These are phyloP conservation scores for Aspergillus pseudoglaucus DNA, from an alignment of 2,329 filamentous ascomycete genomes.

Conservation along the genomic window DNA sequence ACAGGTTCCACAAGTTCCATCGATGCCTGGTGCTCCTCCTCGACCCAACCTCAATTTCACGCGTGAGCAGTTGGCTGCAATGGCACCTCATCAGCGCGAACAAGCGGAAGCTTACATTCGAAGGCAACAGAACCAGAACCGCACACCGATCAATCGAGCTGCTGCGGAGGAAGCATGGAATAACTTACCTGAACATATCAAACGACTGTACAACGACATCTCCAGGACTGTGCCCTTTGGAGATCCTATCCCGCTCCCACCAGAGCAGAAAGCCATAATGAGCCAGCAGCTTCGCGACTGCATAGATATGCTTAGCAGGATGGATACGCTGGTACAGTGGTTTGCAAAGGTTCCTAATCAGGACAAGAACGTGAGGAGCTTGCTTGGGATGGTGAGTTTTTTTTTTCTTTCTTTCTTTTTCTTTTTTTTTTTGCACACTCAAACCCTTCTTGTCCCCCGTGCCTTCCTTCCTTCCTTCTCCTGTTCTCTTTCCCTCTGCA, in stretches of 20 bases:
- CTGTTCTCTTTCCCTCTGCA: background rate
- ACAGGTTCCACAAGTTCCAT: constrained; percentile 11
- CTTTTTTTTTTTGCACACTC: no score
- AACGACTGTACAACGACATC: constrained; percentile 35
- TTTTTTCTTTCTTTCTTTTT: background rate
- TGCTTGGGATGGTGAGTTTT: constrained; percentile 33
- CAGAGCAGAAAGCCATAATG: constrained; percentile 35
- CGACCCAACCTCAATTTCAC: constrained; percentile 20
- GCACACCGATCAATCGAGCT: constrained; percentile 26
- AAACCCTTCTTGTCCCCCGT: no score
- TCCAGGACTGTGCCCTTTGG: constrained; percentile 24
- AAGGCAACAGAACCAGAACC: constrained; percentile 28
- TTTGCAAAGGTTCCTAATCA: constrained; percentile 34
- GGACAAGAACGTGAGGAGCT: constrained; percentile 31
- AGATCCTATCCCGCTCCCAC: constrained; percentile 29
- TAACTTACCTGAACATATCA: constrained; percentile 32
- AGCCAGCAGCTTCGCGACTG: constrained; percentile 34
- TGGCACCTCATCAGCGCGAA: constrained; percentile 38
- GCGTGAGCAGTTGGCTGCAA: constrained; percentile 31
- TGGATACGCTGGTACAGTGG: constrained; percentile 38
- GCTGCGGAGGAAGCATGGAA: constrained; percentile 34
- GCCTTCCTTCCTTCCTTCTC: no score
- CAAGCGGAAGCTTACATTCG: constrained; percentile 31
- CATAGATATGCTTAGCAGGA: constrained; percentile 36
- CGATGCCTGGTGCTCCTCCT: constrained; percentile 14